phyloP scores from a whole-genome alignment of 2,329 filamentous ascomycete species.

The Endothia cerciana region DNA sequence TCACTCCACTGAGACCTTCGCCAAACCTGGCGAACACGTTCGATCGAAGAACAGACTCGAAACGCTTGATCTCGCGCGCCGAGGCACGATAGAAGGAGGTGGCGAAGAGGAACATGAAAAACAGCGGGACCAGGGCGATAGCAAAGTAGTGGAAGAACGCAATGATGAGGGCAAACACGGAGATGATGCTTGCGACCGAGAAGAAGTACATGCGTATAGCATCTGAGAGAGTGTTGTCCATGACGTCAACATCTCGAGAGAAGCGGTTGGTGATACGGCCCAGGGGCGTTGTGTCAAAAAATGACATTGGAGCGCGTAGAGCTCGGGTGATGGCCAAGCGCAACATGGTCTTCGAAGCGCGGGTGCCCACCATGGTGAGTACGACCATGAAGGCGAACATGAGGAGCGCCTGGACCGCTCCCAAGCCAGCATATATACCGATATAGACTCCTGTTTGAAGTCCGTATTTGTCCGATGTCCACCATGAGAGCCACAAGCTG shows the following conservation, averaged over 20 bases:
- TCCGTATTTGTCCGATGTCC: conserved; percentile 67
- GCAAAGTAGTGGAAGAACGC: conserved; percentile 71
- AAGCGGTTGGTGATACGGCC: conserved; percentile 72
- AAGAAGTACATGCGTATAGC: conserved; percentile 69
- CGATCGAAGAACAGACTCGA: conserved; percentile 68
- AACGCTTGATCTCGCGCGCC: conserved; percentile 69
- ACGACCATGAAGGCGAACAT: conserved; percentile 67
- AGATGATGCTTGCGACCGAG: conserved; percentile 64
- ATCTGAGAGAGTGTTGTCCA: conserved; percentile 69
- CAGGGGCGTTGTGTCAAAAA: conserved; percentile 73
- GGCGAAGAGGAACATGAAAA: conserved; percentile 63
- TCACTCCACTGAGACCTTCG: conserved; percentile 64
- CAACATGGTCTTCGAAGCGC: conserved; percentile 67
- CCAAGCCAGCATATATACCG: conserved; percentile 55
- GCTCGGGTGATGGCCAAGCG: conserved; percentile 15
- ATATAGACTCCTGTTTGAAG: conserved; percentile 61
- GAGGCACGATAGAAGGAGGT: conserved; percentile 69
- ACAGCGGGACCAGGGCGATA: conserved; percentile 64
- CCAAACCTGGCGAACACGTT: conserved; percentile 67
- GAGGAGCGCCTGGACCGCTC: conserved; percentile 57
- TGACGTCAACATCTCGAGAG: conserved; percentile 71
- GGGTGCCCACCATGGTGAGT: conserved; percentile 66
- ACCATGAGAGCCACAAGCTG: conserved; percentile 72
- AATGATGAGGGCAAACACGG: conserved; percentile 67
- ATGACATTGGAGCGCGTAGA: conserved; percentile 25